Evolutionary conservation across 225 moss, liverwort and hornwort species (phyloP), one percentile per base, ranked within the genome.

Genomic region (Sphagnum tenellum): DNA sequence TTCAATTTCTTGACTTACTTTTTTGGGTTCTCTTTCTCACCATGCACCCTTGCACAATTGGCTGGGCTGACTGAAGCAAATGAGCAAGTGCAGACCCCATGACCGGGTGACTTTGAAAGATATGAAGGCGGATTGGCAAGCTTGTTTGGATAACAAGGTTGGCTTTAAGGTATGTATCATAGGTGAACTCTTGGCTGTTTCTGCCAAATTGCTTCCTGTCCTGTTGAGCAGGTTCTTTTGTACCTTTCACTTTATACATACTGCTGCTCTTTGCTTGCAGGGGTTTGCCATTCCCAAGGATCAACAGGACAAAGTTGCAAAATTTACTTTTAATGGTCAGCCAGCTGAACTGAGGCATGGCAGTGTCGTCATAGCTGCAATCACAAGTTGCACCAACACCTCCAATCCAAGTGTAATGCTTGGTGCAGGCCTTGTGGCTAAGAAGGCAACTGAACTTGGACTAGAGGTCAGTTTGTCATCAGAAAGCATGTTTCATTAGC

Each of bases 361-460:
- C 59, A 88, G 88, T 60, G 58, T 96, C 65, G 96, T 96, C 46
- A 96, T 96, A 67, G 86, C 96, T 66, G 96, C 96, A 49, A 96
- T 96, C 66, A 96, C 96, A 55, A 96, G 96, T 80, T 96, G 96
- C 80, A 96, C 96, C 12, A 96, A 96, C 70, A 96, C 92, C 14
- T 86, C 86, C 52, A 86, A 86, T 56, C 86, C 86, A 8, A 72
- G 69, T 63, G 86, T 86, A 5, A 86, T 86, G 86, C 75, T 82
- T 50, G 86, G 82, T 56, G 86, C 82, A 61, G 86, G 82, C n/a
- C 77, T 86, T 60, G 69, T 86, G 14, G 86, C 86, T 4, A 82
- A 86, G 72, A 86, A 86, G 62, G 86, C 73, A 48, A 72, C 70
- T 53, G 86, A 86, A 45, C 63, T 75, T 68, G 82, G 86, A 49